A percentile compares a stretch with the other conserved stretches of the same genome.
phyloP scores from a whole-genome alignment of 192 early-diverging fungal genomes.

The Coemansia sp. region DNA sequence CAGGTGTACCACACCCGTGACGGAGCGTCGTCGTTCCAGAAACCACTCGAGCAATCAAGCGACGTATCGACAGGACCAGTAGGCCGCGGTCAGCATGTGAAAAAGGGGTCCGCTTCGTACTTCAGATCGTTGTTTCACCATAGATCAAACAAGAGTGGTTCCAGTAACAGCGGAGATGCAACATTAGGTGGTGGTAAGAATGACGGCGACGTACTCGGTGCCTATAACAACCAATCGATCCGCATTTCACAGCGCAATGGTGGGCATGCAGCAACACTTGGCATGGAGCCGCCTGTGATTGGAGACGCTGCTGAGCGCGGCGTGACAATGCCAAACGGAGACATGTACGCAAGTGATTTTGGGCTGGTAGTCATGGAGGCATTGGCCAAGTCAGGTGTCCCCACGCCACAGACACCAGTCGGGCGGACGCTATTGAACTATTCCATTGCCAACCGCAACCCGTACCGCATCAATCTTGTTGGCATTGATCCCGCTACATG shows the following conservation, averaged over 20 bases:
- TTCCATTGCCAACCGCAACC: conserved; percentile 52
- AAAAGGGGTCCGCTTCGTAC: conserved; percentile 51
- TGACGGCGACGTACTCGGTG: conserved; percentile 16
- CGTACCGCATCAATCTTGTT: conserved; percentile 45
- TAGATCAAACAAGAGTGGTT: conserved; percentile 33
- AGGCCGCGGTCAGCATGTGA: conserved; percentile 23
- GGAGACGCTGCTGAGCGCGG: conserved; percentile 14
- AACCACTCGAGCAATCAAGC: not conserved
- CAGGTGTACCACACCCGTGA: not conserved
- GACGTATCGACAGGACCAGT: not conserved
- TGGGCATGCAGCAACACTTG: not conserved
- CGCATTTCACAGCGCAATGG: conserved; percentile 32
- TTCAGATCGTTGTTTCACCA: conserved; percentile 49
- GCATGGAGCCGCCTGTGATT: conserved; percentile 3
- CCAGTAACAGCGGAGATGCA: not conserved
- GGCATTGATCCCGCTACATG: conserved; percentile 61
- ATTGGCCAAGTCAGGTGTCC: conserved; percentile 51
- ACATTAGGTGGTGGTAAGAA: conserved; percentile 1
- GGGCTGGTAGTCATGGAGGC: conserved; percentile 52
- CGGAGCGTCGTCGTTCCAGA: not conserved
- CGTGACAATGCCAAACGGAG: conserved; percentile 33
- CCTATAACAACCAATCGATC: conserved; percentile 13
- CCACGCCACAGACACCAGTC: conserved; percentile 51
- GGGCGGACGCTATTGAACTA: conserved; percentile 45
- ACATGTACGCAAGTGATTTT: conserved; percentile 56